Base-by-base conservation (phyloP, 2,329 filamentous ascomycete genomes). In the Neofusicoccum cordaticola region DNA sequence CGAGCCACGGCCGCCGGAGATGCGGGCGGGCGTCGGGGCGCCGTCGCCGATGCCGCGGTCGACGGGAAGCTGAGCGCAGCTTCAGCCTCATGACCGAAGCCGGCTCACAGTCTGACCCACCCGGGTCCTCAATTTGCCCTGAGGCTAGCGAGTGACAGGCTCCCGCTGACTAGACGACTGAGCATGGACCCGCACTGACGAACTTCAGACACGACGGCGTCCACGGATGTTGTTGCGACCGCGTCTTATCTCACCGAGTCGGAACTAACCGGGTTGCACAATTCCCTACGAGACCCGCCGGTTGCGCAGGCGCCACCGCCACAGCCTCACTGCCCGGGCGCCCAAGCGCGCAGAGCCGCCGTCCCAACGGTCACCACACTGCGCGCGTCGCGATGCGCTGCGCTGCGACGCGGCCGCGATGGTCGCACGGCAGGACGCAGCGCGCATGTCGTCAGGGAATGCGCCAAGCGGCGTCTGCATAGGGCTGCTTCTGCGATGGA, bases 141-240 rank as follows among this genome's bases (percentile, higher is more conserved):
- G 44, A 34, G 15, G 44, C 58, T 51, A 62, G 58, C 58, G 47
- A 62, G 58, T 62, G 35, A 50, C 44, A 50, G 44, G 58, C 58
- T 50, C 47, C 47, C 35, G 58, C 17, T 41, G 17, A 41, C 19
- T 31, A 42, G 58, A 31, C 4, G 27, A 31, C 27, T 31, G 27
- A 60, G 62, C 62, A 50, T 48, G 41, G 62, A 42, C 62, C 62
- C 62, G 62, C 62, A 64, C 62, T 64, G 51, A 64, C 62, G 35
- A 19, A 42, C 37, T 56, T 57, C 62, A 64, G 62, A 53, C 51
- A 39, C 51, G 31, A 37, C 51, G 62, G 62, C 62, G 41, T 45
- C 61, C 60, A 62, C 44, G 27, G 27, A 34, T 44, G 50, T 42
- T 56, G 41, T 12, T 57, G 44, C 51, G 34, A 42, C 35, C 44